Evolutionary conservation across 805 yeast genomes (phyloP).

Genomic region (Lachancea thermotolerans): DNA sequence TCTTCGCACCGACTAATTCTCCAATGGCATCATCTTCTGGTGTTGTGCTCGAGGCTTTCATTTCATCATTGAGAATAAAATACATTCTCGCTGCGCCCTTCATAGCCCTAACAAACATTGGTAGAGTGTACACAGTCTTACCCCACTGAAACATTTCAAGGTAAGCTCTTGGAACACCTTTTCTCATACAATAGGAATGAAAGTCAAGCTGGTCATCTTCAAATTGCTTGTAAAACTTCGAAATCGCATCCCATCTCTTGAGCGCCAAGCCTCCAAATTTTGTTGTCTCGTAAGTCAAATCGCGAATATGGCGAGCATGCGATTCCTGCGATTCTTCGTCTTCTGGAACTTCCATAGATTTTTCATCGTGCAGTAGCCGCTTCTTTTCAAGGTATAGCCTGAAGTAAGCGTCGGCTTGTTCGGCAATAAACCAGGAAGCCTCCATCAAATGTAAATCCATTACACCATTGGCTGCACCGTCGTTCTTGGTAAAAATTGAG

Average conservation of each 20-base stretch:
- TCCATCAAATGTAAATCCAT: slow-evolving; percentile 85
- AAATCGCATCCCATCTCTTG: slow-evolving; percentile 66
- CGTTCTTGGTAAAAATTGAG: slow-evolving; percentile 80
- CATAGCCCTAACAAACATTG: slow-evolving; percentile 65
- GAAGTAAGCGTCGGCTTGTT: slow-evolving; percentile 75
- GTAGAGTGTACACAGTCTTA: slow-evolving; percentile 60
- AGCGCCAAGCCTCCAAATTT: slow-evolving; percentile 63
- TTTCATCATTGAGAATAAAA: slow-evolving; percentile 33
- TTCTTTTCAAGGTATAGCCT: slow-evolving; percentile 44
- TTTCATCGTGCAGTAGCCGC: slow-evolving; percentile 16
- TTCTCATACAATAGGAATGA: slow-evolving; percentile 85
- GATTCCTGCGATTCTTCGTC: slow-evolving; percentile 23
- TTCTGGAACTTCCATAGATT: slow-evolving; percentile 3
- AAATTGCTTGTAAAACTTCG: slow-evolving; percentile 62
- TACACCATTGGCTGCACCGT: slow-evolving; percentile 73
- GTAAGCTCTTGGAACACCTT: slow-evolving; percentile 85
- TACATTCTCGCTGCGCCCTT: slow-evolving; percentile 56
- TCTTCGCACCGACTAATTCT: slow-evolving; percentile 15
- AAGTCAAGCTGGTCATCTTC: slow-evolving; percentile 86
- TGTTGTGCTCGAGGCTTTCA: slow-evolving; percentile 9
- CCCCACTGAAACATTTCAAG: slow-evolving; percentile 76
- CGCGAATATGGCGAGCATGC: slow-evolving; percentile 27
- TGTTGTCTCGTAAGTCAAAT: slow-evolving; percentile 37
- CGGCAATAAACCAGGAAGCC: slow-evolving; percentile 81
- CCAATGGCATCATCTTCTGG: slow-evolving; percentile 4